Evolutionary conservation across 2,329 filamentous ascomycete species (phyloP).

Genomic region (Diaporthe eres): DNA sequence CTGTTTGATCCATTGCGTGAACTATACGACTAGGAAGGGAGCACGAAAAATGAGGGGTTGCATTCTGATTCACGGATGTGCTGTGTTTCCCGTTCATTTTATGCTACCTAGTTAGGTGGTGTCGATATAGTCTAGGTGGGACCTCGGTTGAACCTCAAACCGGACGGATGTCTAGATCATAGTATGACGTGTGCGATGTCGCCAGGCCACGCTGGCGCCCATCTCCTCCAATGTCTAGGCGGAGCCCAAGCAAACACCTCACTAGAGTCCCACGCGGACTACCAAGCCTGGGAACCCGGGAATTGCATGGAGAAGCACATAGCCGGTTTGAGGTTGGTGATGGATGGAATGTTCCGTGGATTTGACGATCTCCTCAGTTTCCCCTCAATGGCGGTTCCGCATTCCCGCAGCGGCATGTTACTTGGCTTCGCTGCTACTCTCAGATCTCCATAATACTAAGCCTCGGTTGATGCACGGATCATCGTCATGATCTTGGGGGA

Average conservation of each 20-base stretch:
- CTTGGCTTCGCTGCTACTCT: background rate
- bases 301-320: background rate
- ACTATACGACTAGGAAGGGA: background rate
- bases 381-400: slow-evolving; percentile 17
- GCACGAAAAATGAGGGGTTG: background rate
- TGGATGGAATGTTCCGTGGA: background rate
- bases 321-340: background rate
- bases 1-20: background rate
- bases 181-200: slow-evolving; percentile 3
- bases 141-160: slow-evolving; percentile 22
- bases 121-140: no score
- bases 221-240: background rate
- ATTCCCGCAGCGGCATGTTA: background rate
- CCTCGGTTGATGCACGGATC: background rate
- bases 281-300: background rate
- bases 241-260: background rate
- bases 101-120: background rate
- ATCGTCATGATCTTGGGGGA: background rate
- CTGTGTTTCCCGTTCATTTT: background rate
- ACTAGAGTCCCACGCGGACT: no score
- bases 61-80: background rate
- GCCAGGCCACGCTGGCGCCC: background rate
- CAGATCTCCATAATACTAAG: background rate
- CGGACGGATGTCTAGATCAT: background rate
- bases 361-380: background rate